Evolutionary conservation across 257 asterid genomes (phyloP).

Genomic region (Salvia rosmarinus): DNA sequence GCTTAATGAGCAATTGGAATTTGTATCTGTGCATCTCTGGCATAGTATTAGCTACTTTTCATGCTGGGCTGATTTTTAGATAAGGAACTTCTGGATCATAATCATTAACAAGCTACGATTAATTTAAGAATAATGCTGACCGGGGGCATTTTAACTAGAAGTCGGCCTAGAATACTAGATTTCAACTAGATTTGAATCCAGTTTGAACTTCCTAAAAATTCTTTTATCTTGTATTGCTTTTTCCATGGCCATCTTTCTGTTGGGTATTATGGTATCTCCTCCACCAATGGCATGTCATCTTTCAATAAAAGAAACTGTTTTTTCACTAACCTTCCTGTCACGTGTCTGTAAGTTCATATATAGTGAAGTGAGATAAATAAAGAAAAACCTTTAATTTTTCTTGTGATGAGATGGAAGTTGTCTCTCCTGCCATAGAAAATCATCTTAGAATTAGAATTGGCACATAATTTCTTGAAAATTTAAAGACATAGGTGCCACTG

Average conservation of each 20-base stretch:
- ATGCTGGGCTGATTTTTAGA: background rate
- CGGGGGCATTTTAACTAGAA: background rate
- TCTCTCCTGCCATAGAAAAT: constrained; percentile 3
- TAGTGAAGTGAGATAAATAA: background rate
- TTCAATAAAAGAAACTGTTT: background rate
- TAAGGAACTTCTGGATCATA: background rate
- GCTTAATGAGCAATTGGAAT: background rate
- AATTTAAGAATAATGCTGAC: background rate
- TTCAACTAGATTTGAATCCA: constrained; percentile 1
- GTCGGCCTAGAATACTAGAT: background rate
- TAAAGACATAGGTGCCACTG: background rate
- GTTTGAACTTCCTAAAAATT: constrained; percentile 9
- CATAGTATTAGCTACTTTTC: background rate
- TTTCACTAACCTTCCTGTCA: background rate
- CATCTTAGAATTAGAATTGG: background rate
- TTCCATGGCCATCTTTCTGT: background rate
- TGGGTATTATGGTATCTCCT: background rate
- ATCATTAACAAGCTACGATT: constrained; percentile 7
- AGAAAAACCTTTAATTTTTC: background rate
- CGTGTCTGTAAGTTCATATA: background rate
- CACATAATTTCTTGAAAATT: background rate
- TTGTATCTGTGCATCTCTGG: background rate
- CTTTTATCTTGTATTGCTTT: background rate
- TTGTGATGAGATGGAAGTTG: background rate
- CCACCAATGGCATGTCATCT: background rate